Conservation (phyloP, 2,329 filamentous ascomycete species). For the Sporothrix schenckii region DNA sequence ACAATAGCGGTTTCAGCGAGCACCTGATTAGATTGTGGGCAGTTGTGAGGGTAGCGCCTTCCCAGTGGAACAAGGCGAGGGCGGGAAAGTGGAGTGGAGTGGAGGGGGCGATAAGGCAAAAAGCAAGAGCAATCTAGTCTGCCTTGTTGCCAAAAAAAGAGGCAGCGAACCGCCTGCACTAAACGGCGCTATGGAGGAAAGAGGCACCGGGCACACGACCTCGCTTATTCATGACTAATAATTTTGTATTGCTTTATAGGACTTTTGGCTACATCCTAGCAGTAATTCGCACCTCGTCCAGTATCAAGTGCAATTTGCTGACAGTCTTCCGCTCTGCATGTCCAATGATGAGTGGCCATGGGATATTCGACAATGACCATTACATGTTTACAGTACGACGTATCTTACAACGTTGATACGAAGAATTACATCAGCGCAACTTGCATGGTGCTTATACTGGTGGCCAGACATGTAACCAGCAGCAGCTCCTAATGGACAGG, state of each 20-base stretch:
- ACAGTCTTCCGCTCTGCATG: not conserved
- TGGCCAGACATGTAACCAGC: not conserved
- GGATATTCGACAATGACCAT: too few species aligned
- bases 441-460: not conserved
- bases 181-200: conserved; percentile 9
- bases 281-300: not conserved
- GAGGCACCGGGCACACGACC: conserved; percentile 23
- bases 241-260: not conserved
- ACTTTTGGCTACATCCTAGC: not conserved
- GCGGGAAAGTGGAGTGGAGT: conserved; percentile 27
- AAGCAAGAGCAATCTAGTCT: conserved; percentile 2
- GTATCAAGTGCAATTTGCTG: not conserved
- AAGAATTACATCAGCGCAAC: not conserved
- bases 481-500: not conserved
- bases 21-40: not conserved
- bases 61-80: not conserved
- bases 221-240: not conserved
- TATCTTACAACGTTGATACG: not conserved
- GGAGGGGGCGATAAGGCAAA: conserved; percentile 22
- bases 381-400: too few species aligned
- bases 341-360: not conserved
- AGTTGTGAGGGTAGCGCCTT: conserved; percentile 1
- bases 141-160: not conserved
- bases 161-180: not conserved
- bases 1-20: conserved; percentile 7